Base-by-base conservation (phyloP, 2,329 filamentous ascomycete species). In the Aspergillus sp. region DNA sequence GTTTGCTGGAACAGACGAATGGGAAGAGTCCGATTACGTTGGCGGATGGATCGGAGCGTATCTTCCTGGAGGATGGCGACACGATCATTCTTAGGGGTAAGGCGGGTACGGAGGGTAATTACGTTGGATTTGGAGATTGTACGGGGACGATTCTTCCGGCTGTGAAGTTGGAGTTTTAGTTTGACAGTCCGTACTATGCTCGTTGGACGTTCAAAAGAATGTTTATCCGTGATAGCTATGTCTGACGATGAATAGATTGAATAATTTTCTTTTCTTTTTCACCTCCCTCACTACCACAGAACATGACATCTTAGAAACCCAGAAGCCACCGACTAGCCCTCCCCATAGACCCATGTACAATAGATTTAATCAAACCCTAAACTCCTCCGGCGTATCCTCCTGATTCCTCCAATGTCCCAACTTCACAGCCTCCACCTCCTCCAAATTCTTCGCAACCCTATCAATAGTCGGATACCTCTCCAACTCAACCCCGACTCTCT, bases 61-160 rank as follows among this genome's bases (percentile, higher is more conserved):
- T 80, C 55, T 94, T 92, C 73, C 73, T 94, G 36, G 82, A 90
- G 67, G 90, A 94, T 67, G 90, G 90, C 0, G 91, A 95, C 70
- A 86, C 85, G 2, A 73, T 92, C 12, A 82, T 82, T 1, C 81
- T 94, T 45, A 82, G 83, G 1, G 91, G 91, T 1, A 82, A 84
- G 7, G 88, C 85, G 67, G 89, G 88, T 4, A 82, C 86, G 57
- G 85, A 88, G 31, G 85, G 86, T 2, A 82, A 78, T n/a, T 79
- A 88, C 55, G 87, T 95, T 26, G 91, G 91, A 0, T 94, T 94
- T 73, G 90, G 91, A 2, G 85, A 91, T 63, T 91, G 89, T 64
- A 78, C 80, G 20, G 90, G 89, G 14, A 85, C 74, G 42, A 88
- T 93, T 59, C 63, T 82, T 58, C 81, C 82, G 20, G 78, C 82